Evolutionary conservation across 768 basidiomycete species (phyloP), one percentile per base, ranked within the genome.

Genomic region (Lactarius deliciosus): DNA sequence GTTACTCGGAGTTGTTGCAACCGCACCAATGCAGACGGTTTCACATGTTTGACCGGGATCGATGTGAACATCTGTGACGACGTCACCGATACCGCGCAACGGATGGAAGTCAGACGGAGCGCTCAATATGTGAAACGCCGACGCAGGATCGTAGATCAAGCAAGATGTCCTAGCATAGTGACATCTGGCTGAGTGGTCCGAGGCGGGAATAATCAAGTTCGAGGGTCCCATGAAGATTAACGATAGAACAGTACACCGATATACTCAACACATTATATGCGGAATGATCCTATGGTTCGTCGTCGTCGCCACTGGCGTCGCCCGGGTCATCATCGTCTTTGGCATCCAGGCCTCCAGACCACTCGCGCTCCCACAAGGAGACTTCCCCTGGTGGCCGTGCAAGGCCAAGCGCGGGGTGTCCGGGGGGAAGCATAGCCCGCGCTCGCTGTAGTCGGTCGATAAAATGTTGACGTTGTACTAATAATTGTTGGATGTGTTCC

Each of bases 321-420:
- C 60, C 68, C 20, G 11, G 57, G 57, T 67, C 66, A 20, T 64
- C 70, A 57, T 71, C 68, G 34, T 68, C 67, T 34, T 69, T 65
- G 62, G n/a, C 53, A 15, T 81, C 58, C 62, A 84, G 81, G 0
- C 91, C 92, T 18, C 92, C 91, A 50, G 86, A 86, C 93, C 93
- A 94, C 68, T 88, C 86, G 50, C 89, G 83, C 73, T 94, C 91
- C 93, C 93, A 95, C 22, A 87, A 78, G 34, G 86, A 85, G 53
- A 60, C 72, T 64, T 69, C 76, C 25, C 64, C 67, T 43, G 68
- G 63, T 57, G 66, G 57, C 22, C 22, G 57, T 43, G 67, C 56
- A 67, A 79, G 77, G 4, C 72, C 71, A 25, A 85, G 79, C 13
- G 83, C 81, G 5, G 86, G 88, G 72, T 94, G 90, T 3, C 82